Evolutionary conservation across 495 filamentous ascomycete genomes (phyloP), one percentile per base, ranked within the genome.

Genomic region (Talaromyces liani): DNA sequence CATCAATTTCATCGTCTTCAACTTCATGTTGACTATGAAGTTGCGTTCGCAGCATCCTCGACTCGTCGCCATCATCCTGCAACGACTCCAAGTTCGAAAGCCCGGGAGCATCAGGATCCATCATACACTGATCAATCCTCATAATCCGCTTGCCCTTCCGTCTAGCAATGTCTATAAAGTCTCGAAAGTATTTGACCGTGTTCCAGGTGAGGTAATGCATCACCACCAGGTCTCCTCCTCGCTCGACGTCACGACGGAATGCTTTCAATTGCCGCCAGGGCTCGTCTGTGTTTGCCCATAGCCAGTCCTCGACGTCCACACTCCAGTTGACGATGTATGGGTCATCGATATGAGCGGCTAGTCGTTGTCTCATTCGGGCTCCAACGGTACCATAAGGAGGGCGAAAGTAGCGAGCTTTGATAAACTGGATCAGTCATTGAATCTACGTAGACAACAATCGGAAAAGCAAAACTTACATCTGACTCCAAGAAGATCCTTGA

Each of bases 281-380:
- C n/a, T 87, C 90, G 18, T 72, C 60, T 0, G 75, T 80, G 66
- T 82, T 72, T 0, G 85, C 88, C 86, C 87, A 92, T 3, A 89
- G 67, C 88, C 89, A 92, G 72, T 92, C 89, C 73, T 91, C 87
- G 16, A 90, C 84, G 65, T 93, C 89, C 25, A 92, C 85, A 65
- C 81, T 86, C 89, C 89, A 92, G 65, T 84, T 84, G 34, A 91
- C 84, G 33, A 92, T 85, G 62, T 82, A 80, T 0, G 84, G 77
- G 56, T 82, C 70, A 16, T 71, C 67, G n/a, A 84, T 75, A 9
- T 77, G 69, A 0, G 80, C 73, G 0, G 85, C 82, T 3, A 92
- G 75, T 5, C 85, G 79, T 65, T 90, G 82, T 0, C 89, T 82
- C 74, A 88, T 86, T 36, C 88, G 82, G 4, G 88, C 88, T 6